Evolutionary conservation across 1,284 basidiomycete genomes (phyloP).

Genomic region (Austropuccinia psidii): DNA sequence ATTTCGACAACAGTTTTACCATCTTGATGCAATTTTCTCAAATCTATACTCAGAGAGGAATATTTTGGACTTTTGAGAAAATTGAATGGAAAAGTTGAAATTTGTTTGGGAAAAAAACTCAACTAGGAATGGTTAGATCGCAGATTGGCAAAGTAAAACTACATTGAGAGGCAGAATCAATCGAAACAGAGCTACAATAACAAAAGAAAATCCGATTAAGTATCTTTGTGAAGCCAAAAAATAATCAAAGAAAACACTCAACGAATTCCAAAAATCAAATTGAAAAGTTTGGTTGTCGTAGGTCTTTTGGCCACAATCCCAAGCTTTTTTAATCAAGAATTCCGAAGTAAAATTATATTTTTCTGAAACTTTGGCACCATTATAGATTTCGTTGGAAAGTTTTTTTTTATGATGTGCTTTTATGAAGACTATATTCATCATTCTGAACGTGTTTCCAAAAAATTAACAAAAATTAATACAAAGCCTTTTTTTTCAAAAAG

Average conservation of each 20-base stretch:
- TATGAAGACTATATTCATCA: conserved; percentile 33
- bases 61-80: background rate
- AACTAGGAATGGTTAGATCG: conserved; percentile 22
- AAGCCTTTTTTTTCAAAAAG: background rate
- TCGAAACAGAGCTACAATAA: background rate
- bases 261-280: conserved; percentile 32
- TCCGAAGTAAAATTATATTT: conserved; percentile 22
- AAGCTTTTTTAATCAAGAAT: conserved; percentile 24
- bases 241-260: background rate
- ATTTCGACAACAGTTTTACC: conserved; percentile 8
- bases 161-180: conserved; percentile 1
- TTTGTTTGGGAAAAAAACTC: background rate
- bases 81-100: background rate
- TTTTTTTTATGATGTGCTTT: conserved; percentile 11
- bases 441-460: background rate
- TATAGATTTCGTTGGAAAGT: conserved; percentile 17
- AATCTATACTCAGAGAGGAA: background rate
- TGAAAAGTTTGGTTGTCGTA: conserved; percentile 14
- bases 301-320: conserved; percentile 18
- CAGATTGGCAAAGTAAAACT: conserved; percentile 27
- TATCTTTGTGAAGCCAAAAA: background rate
- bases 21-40: background rate
- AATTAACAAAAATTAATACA: background rate
- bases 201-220: background rate
- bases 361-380: conserved; percentile 6